Base-by-base conservation (phyloP, 2,329 filamentous ascomycete species). In the Venturia carpophila region DNA sequence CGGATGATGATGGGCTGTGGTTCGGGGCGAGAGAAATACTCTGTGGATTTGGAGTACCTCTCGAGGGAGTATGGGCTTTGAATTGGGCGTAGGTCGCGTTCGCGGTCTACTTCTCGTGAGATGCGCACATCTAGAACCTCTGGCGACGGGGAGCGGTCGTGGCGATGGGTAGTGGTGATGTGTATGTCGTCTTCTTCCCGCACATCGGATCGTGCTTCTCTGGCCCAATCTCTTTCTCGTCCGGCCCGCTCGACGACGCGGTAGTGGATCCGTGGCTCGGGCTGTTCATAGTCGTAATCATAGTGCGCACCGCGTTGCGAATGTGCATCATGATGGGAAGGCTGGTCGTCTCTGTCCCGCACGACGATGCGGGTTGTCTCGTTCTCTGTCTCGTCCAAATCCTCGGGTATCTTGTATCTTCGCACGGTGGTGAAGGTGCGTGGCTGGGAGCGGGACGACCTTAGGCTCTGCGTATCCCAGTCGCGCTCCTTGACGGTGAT, bases 391-490 rank as follows among this genome's bases (percentile, higher is more conserved):
- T 58, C 52, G 39, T 71, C 72, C 66, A 75, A 75, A 64, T 69
- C 69, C 61, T 83, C 80, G 62, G 80, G 80, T n/a, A 81, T 73
- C 67, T 79, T 79, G 77, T 87, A 87, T 70, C 84, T 83, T 71
- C 83, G 84, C 69, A 87, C 80, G 7, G 82, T 84, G 68, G 80
- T 83, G 70, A 80, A 82, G 67, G 75, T 73, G 67, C 73, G 73
- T 37, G 75, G 78, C 64, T 78, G 73, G 43, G 47, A 43, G 34
- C 73, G 71, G 67, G 75, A 75, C 65, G 63, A 71, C 71, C 71
- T 69, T 41, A 72, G 71, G 63, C 70, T 68, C 47, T 72, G 69
- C 17, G 74, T 71, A 56, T 79, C 78, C 72, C 76, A 78, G 69
- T 79, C 77, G 62, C 78, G 64, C 64, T 65, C 64, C 27, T 65